phyloP scores from a whole-genome alignment of 139 green algal genomes.

The Diplosphaera chodatii region DNA sequence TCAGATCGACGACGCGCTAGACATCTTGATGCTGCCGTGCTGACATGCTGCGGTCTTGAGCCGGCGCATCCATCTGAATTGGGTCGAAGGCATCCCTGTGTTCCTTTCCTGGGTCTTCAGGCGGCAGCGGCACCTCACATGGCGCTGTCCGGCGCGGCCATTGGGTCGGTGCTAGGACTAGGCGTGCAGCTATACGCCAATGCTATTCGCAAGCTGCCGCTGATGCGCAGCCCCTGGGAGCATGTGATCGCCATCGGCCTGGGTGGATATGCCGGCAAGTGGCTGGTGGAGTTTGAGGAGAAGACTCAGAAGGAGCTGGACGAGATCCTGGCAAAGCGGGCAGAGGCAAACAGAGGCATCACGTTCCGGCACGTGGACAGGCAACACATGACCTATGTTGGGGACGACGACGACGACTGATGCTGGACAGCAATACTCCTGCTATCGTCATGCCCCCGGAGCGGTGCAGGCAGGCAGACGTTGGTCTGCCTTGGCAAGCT shows the following conservation, averaged over 20 bases:
- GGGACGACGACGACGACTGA: not conserved
- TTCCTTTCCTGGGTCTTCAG: too few relatives aligned
- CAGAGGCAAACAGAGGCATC: not conserved
- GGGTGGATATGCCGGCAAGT: constrained; percentile 27
- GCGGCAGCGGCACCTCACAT: too few relatives aligned
- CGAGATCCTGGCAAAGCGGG: not conserved
- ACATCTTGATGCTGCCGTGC: too few relatives aligned
- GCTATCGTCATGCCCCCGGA: too few relatives aligned
- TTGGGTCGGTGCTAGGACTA: constrained; percentile 32
- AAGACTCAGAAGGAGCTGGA: constrained; percentile 28
- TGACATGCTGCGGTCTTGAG: too few relatives aligned
- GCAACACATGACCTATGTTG: not conserved
- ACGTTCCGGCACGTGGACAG: not conserved
- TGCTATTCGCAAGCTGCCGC: constrained; percentile 51
- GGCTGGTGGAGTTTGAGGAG: constrained; percentile 41
- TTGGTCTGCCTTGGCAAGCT: too few relatives aligned
- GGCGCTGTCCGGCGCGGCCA: not conserved
- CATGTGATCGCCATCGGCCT: constrained; percentile 39
- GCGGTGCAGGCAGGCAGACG: too few relatives aligned
- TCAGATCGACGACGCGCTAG: too few relatives aligned
- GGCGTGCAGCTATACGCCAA: constrained; percentile 53
- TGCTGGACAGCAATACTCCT: too few relatives aligned
- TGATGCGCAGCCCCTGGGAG: constrained; percentile 50
- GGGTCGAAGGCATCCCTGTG: too few relatives aligned
- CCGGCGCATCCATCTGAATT: too few relatives aligned